Percentiles rank a stretch among this genome's conserved stretches.
Conservation (phyloP, 2,329 filamentous ascomycete species). For the Colletotrichum siamense region DNA sequence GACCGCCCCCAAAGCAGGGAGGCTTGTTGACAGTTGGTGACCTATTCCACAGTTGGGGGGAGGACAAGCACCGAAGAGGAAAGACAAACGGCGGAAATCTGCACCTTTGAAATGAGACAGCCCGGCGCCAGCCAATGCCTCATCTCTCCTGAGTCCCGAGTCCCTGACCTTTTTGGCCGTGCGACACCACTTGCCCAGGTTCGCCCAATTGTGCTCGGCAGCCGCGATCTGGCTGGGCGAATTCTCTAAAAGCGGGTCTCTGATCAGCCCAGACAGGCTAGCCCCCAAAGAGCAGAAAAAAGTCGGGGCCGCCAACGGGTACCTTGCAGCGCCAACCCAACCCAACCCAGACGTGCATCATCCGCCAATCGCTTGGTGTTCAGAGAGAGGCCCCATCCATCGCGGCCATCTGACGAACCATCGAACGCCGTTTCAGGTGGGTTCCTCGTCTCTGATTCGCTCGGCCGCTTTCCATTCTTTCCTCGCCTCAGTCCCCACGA, state of each 20-base stretch:
- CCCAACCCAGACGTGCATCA: conserved; percentile 7
- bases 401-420: conserved; percentile 14
- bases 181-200: neutral
- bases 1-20: conserved; percentile 2
- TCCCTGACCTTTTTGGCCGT: neutral
- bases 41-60: neutral
- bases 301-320: neutral
- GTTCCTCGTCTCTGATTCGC: conserved; percentile 10
- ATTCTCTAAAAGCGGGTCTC: neutral
- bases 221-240: neutral
- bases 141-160: neutral
- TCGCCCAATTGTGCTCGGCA: neutral
- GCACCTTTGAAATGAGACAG: conserved; percentile 16
- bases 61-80: conserved; percentile 7
- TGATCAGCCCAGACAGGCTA: neutral
- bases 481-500: neutral
- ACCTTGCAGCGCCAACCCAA: conserved; percentile 19
- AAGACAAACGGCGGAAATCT: conserved; percentile 16
- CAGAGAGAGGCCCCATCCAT: neutral
- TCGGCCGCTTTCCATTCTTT: neutral
- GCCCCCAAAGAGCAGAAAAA: neutral
- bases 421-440: conserved; percentile 13
- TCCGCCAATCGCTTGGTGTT: conserved; percentile 11
- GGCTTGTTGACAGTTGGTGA: neutral
- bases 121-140: neutral